Base-by-base conservation (phyloP, 371 early-diverging fungal genomes). In the Mucor mucedo region DNA sequence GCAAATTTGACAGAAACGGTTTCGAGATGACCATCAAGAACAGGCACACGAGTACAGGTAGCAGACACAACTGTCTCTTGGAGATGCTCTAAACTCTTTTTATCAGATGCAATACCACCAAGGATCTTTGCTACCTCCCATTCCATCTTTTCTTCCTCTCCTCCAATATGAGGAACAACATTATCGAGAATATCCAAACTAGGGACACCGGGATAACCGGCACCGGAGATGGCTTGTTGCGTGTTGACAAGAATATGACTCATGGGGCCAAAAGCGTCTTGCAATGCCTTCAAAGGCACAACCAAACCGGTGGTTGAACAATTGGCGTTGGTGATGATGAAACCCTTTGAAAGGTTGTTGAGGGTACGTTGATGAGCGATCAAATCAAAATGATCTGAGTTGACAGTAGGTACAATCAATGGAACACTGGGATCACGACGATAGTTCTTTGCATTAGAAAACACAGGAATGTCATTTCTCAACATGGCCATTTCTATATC, bases 81-180 rank as follows among this genome's bases (percentile, higher is more conserved):
- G 38, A 84, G 72, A 33, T 80, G 80, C 11, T 55, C 52, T 69
- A 87, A 89, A 10, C 73, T 83, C 30, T 79, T 75, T 28, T 70
- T 75, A 16, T 84, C 86, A 14, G 56, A 48, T 42, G 80, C 68
- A 49, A 93, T 56, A 32, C 75, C 79, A 58, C 97, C 97, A 42
- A 98, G 78, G 60, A 98, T 98, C 84, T 98, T 98, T 54, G 82
- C 76, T 4, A 94, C 88, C 78, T 98, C 98, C 64, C 83, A 91
- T 75, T 98, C 97, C 83, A 98, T 91, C 87, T 98, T 98, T 66
- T 93, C 90, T 76, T 98, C 98, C 72, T 98, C 98, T 58, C 96
- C 98, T n/a, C 88, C 83, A 71, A 98, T 96, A 68, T 86, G 88
- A 30, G 98, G 98, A 30, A 97, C 94, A 28, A 97, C 82, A 73